Percentiles rank a stretch among this genome's conserved stretches.
phyloP scores from a whole-genome alignment of 1,284 basidiomycete species.

The Tilletia setariae region DNA sequence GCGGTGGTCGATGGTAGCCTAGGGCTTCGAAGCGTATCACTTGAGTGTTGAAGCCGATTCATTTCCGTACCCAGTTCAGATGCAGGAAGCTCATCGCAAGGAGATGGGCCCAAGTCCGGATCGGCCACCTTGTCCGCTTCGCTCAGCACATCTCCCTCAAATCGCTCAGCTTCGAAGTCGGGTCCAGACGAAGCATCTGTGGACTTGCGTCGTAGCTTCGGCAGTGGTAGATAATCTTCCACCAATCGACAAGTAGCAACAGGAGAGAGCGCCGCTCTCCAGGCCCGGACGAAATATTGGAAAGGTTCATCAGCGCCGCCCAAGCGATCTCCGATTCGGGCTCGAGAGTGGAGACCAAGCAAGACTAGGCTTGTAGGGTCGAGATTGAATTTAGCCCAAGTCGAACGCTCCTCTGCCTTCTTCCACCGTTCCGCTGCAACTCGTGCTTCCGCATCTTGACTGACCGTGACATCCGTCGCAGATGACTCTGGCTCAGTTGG shows the following conservation, averaged over 20 bases:
- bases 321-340: background rate
- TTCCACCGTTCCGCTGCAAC: background rate
- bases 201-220: background rate
- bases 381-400: conserved; percentile 10
- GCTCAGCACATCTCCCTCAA: background rate
- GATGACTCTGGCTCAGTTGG: background rate
- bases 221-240: conserved; percentile 2
- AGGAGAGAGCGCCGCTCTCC: conserved; percentile 5
- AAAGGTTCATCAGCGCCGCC: background rate
- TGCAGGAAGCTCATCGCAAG: no score
- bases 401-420: background rate
- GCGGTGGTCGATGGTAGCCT: background rate
- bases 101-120: background rate
- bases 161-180: background rate
- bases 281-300: background rate
- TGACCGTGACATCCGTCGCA: no score
- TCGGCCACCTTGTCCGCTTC: background rate
- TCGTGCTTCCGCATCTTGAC: background rate
- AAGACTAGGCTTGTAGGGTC: conserved; percentile 5
- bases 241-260: conserved; percentile 1
- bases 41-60: background rate
- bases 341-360: background rate
- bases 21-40: conserved; percentile 7
- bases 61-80: background rate
- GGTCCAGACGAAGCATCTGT: background rate